Percentiles rank a stretch among this genome's conserved stretches.
These are phyloP conservation scores for Backusella tuberculispora DNA, from an alignment of 192 early-diverging fungal genomes.

Conservation along the genomic window DNA sequence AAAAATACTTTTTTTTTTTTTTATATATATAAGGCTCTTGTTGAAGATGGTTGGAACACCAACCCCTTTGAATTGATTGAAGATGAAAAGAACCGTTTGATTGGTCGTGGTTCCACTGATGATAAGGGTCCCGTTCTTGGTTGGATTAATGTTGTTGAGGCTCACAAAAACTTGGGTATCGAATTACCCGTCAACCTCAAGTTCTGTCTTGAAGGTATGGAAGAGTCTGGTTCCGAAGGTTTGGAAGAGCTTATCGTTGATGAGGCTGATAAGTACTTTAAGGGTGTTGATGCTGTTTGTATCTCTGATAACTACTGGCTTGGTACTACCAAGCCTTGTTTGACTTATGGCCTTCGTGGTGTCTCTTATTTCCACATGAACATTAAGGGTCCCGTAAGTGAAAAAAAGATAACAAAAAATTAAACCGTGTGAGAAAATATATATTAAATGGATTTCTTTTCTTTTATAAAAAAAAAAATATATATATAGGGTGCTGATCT, in stretches of 20 bases:
- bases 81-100: slow-evolving; percentile 79
- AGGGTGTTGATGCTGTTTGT: slow-evolving; percentile 92
- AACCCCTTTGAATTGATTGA: slow-evolving; percentile 92
- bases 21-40: slow-evolving; percentile 52
- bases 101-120: slow-evolving; percentile 93
- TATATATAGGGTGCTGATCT: slow-evolving; percentile 65
- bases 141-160: slow-evolving; percentile 96
- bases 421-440: neutral
- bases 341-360: slow-evolving; percentile 96
- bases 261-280: slow-evolving; percentile 92
- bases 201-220: slow-evolving; percentile 99
- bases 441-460: neutral
- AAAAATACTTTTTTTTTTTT: slow-evolving; percentile 1
- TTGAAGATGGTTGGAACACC: slow-evolving; percentile 87
- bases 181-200: slow-evolving; percentile 95
- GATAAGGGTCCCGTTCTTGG: slow-evolving; percentile 98
- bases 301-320: slow-evolving; percentile 99
- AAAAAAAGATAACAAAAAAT: neutral
- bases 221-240: slow-evolving; percentile 89
- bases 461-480: neutral
- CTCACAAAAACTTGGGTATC: slow-evolving; percentile 87
- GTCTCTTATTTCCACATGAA: slow-evolving; percentile 61
- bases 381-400: slow-evolving; percentile 40
- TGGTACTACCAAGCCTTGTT: slow-evolving; percentile 93
- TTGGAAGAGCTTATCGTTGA: slow-evolving; percentile 84